Evolutionary conservation across 768 basidiomycete species (phyloP).

Genomic region (Termitomyces sp.): DNA sequence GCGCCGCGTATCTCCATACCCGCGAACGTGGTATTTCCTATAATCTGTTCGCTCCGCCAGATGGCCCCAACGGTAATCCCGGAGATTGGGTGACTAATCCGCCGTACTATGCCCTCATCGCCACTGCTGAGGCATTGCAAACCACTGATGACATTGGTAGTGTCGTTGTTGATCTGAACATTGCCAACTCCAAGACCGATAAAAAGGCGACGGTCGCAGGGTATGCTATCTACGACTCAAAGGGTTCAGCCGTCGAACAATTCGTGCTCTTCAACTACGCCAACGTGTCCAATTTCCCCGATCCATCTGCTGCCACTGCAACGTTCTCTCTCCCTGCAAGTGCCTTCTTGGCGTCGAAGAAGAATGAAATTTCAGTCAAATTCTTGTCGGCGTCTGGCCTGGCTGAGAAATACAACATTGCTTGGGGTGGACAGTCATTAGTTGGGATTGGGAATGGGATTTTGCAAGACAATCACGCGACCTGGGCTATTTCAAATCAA

Average conservation of each 20-base stretch:
- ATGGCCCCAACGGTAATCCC: constrained; percentile 22
- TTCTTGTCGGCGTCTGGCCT: constrained; percentile 43
- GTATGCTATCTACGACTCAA: constrained; percentile 57
- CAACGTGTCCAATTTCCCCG: constrained; percentile 32
- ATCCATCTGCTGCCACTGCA: constrained; percentile 29
- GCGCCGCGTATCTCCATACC: constrained; percentile 45
- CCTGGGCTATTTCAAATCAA: constrained; percentile 31
- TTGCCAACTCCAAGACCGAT: constrained; percentile 30
- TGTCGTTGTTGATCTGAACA: constrained; percentile 39
- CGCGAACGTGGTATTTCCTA: constrained; percentile 48
- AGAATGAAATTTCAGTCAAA: constrained; percentile 31
- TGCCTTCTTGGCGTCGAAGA: constrained; percentile 17
- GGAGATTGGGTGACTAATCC: constrained; percentile 42
- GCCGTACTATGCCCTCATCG: constrained; percentile 44
- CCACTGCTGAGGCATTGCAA: constrained; percentile 37
- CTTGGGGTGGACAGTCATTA: constrained; percentile 55
- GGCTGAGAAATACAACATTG: constrained; percentile 46
- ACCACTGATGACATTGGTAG: constrained; percentile 29
- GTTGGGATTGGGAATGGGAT: constrained; percentile 34
- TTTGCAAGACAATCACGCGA: constrained; percentile 21
- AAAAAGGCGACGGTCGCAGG: constrained; percentile 36
- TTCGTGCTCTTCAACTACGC: constrained; percentile 47
- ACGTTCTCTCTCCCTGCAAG: constrained; percentile 33
- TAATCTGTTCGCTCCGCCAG: constrained; percentile 42
- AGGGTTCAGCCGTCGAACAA: constrained; percentile 31